phyloP scores from a whole-genome alignment of 2,329 filamentous ascomycete species.

The Geosmithia flava region DNA sequence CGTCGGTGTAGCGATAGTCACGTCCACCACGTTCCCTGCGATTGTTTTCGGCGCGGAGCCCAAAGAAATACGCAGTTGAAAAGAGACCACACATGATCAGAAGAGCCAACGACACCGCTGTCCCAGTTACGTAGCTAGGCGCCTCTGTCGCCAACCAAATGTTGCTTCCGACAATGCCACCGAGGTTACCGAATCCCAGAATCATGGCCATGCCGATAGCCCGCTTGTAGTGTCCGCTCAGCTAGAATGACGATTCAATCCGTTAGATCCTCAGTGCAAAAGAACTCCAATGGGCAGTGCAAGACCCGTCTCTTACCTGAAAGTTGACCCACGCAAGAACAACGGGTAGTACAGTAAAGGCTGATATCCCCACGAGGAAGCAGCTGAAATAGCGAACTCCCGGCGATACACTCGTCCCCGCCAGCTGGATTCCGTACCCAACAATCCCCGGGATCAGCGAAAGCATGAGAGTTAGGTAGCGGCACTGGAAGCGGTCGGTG shows the following conservation, averaged over 20 bases:
- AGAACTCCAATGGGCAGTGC: not conserved
- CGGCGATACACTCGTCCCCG: not conserved
- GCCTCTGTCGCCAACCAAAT: not conserved
- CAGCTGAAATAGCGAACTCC: not conserved
- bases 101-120: not conserved
- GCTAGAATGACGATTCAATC: not conserved
- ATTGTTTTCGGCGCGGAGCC: not conserved
- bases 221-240: not conserved
- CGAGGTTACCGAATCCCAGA: not conserved
- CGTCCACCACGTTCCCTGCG: not conserved
- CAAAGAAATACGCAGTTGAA: not conserved
- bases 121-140: not conserved
- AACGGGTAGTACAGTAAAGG: not conserved
- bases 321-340: not conserved
- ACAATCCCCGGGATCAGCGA: not conserved
- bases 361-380: not conserved
- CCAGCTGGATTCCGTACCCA: not conserved
- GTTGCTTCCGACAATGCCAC: not conserved
- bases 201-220: not conserved
- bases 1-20: not conserved
- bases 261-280: not conserved
- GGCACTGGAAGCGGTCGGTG: not conserved
- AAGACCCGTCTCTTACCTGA: not conserved
- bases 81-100: not conserved
- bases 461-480: not conserved